Percentiles rank a stretch among this genome's conserved stretches.
These are phyloP conservation scores for Paramecium pentaurelia DNA, from an alignment of 73 alveolate species.

Conservation along the genomic window DNA sequence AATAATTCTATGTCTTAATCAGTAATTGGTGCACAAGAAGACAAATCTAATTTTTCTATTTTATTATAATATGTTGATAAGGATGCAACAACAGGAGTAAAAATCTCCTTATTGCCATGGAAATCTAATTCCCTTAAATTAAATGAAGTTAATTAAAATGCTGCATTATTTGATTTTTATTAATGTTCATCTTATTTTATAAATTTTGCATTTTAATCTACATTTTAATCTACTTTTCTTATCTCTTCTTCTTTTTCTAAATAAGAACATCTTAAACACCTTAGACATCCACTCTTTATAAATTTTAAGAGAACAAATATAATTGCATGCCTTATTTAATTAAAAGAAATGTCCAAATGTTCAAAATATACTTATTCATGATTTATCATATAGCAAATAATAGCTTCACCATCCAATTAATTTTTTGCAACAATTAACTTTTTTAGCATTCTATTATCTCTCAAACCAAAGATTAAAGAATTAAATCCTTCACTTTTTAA, in stretches of 20 bases:
- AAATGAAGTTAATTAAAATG: conserved; percentile 22
- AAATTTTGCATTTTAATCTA: background rate
- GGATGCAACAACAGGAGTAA: conserved; percentile 5
- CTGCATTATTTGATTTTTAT: background rate
- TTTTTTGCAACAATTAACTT: conserved; percentile 21
- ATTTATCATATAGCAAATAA: conserved; percentile 34
- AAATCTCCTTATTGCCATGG: conserved; percentile 20
- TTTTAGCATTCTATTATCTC: conserved; percentile 45
- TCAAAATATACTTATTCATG: conserved; percentile 49
- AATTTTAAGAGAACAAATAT: background rate
- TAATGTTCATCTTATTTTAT: background rate
- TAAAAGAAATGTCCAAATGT: conserved; percentile 5
- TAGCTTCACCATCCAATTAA: conserved; percentile 26
- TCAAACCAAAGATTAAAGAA: conserved; percentile 41
- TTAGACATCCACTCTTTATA: conserved; percentile 32
- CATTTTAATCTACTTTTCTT: background rate
- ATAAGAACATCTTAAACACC: conserved; percentile 14
- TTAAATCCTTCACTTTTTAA: conserved; percentile 40
- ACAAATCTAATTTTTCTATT: conserved; percentile 1
- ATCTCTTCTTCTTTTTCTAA: conserved; percentile 14
- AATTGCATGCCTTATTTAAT: conserved; percentile 5
- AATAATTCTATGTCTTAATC: background rate
- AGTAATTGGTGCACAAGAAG: conserved; percentile 20
- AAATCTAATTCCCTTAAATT: conserved; percentile 37
- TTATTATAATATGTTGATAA: conserved; percentile 13